phyloP scores from a whole-genome alignment of 495 filamentous ascomycete genomes.

The Durotheca rogersii region DNA sequence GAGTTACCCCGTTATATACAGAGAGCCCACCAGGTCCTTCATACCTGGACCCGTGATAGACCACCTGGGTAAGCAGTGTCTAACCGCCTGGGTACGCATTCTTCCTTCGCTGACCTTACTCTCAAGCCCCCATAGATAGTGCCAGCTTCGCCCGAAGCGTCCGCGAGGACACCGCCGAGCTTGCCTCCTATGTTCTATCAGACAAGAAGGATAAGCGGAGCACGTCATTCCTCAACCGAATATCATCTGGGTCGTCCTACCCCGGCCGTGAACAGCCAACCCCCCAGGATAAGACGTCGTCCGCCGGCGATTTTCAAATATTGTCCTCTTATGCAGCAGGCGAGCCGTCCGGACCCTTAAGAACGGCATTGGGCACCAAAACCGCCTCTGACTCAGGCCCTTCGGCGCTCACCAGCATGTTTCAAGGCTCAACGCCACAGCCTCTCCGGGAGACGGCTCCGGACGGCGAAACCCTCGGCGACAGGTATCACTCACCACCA shows the following conservation, averaged over 20 bases:
- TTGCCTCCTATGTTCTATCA: conserved; percentile 83
- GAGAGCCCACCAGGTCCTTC: conserved; percentile 75
- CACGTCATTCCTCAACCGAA: conserved; percentile 43
- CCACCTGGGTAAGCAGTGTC: conserved; percentile 57
- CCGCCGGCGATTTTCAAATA: conserved; percentile 12
- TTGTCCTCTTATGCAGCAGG: conserved; percentile 48
- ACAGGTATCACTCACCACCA: conserved; percentile 13
- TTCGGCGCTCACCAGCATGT: conserved; percentile 65
- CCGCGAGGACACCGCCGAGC: conserved; percentile 85
- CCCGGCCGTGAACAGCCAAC: conserved; percentile 28
- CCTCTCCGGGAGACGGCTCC: conserved; percentile 12
- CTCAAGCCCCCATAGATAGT: conserved; percentile 56
- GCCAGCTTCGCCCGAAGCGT: conserved; percentile 74
- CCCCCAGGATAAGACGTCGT: conserved; percentile 21
- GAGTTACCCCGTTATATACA: conserved; percentile 43
- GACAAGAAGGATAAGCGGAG: conserved; percentile 50
- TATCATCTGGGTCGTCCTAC: conserved; percentile 39
- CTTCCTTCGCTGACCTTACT: conserved; percentile 23
- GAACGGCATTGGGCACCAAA: conserved; percentile 43
- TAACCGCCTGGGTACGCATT: background rate
- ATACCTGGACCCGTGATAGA: conserved; percentile 72
- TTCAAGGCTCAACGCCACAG: conserved; percentile 54
- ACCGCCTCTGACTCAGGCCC: conserved; percentile 43
- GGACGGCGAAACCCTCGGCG: background rate
- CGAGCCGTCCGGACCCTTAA: conserved; percentile 63